phyloP scores from a whole-genome alignment of 306 rosid genomes.

The cucumber (Cucumis sativus) region DNA sequence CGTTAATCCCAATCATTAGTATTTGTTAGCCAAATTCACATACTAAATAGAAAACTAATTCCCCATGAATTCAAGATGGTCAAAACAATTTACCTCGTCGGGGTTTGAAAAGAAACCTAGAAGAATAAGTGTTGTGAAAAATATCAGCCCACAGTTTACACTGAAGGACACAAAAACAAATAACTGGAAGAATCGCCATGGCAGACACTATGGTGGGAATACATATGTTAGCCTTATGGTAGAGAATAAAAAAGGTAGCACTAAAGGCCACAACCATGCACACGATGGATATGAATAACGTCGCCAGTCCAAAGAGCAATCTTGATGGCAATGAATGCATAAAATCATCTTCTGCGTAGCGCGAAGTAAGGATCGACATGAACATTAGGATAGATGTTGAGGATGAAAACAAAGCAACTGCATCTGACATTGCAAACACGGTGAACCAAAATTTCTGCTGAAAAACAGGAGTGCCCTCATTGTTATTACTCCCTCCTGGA shows the following conservation, averaged over 20 bases:
- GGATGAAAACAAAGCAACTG: background rate
- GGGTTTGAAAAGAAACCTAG: background rate
- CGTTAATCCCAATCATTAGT: no score
- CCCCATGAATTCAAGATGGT: no score
- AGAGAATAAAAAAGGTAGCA: background rate
- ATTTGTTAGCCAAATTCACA: no score
- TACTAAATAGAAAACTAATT: no score
- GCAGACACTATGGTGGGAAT: background rate
- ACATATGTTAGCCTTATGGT: background rate
- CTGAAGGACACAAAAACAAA: background rate
- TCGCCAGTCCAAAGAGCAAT: background rate
- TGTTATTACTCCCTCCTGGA: background rate
- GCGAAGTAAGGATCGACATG: background rate
- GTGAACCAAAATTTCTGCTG: background rate
- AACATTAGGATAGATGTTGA: background rate
- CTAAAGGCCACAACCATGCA: background rate
- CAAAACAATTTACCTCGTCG: background rate
- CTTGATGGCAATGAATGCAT: background rate
- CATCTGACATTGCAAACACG: background rate
- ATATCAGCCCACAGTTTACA: background rate
- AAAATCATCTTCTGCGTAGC: constrained; percentile 4
- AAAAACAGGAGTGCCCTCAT: background rate
- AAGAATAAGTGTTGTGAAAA: background rate
- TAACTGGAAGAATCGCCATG: background rate
- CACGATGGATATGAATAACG: background rate